These are phyloP conservation scores for Liquidambar formosana DNA, from an alignment of 164 flowering plant species.

Conservation along the genomic window DNA sequence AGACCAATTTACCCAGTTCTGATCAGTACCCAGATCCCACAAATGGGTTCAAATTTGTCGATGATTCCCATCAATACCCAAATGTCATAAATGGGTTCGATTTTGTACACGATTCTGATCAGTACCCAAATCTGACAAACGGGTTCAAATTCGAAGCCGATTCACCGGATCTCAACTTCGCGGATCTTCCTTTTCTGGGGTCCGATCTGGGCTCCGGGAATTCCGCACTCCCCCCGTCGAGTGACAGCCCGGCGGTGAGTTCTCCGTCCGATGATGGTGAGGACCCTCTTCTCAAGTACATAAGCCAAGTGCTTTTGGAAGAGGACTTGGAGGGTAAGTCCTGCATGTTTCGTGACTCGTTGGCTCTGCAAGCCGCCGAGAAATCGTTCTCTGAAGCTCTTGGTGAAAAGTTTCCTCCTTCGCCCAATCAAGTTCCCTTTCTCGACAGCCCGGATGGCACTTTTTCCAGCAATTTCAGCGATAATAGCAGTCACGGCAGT, in stretches of 20 bases:
- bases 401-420: constrained; percentile 34
- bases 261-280: constrained; percentile 41
- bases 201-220: constrained; percentile 1
- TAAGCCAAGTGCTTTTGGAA: constrained; percentile 54
- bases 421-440: constrained; percentile 21
- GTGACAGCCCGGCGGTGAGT: constrained; percentile 24
- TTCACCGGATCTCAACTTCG: constrained; percentile 12
- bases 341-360: constrained; percentile 48
- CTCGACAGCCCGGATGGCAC: constrained; percentile 32
- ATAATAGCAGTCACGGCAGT: constrained; percentile 23
- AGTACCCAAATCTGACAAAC: constrained; percentile 6
- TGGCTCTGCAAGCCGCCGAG: constrained; percentile 55
- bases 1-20: constrained; percentile 8
- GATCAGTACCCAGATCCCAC: constrained; percentile 15
- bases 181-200: constrained; percentile 10
- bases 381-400: constrained; percentile 46
- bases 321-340: constrained; percentile 50
- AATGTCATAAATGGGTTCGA: constrained; percentile 16
- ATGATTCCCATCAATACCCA: too few relatives aligned
- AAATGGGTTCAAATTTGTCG: too few relatives aligned
- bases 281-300: constrained; percentile 42
- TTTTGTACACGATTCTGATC: constrained; percentile 18
- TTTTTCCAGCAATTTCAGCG: constrained; percentile 24
- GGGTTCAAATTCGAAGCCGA: constrained; percentile 12
- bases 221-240: constrained; percentile 10